phyloP scores from a whole-genome alignment of 1,139 yeast species.

The Zygoascus meyerae region DNA sequence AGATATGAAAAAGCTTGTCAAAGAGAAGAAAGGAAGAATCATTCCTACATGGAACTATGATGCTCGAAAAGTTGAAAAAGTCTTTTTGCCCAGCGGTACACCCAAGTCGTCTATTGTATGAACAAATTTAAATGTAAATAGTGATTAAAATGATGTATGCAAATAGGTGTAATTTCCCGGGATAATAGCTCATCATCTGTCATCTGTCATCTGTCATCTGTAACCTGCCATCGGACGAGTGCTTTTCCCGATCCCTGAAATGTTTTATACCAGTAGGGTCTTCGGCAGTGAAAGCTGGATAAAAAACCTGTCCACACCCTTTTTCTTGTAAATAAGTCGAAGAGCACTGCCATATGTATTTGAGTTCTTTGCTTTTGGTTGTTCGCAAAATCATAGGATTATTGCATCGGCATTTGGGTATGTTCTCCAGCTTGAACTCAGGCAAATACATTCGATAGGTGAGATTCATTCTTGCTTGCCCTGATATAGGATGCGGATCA shows the following conservation, averaged over 20 bases:
- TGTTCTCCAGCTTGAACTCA: constrained; percentile 30
- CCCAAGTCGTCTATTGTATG: constrained; percentile 17
- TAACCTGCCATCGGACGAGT: no score
- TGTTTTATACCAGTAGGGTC: constrained; percentile 6
- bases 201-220: no score
- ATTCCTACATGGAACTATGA: constrained; percentile 49
- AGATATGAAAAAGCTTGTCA: constrained; percentile 33
- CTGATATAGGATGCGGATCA: constrained; percentile 44
- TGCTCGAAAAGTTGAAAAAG: constrained; percentile 37
- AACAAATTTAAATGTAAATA: no score
- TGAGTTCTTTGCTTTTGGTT: constrained; percentile 15
- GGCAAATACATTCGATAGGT: constrained; percentile 54
- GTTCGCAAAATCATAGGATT: constrained; percentile 40
- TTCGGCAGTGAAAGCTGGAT: constrained; percentile 15
- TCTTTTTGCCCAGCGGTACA: constrained; percentile 19
- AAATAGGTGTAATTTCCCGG: neutral
- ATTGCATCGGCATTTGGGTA: constrained; percentile 50
- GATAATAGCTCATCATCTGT: neutral
- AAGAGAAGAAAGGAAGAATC: constrained; percentile 35
- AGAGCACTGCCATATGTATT: constrained; percentile 46
- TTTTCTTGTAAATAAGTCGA: constrained; percentile 34
- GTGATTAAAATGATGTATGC: no score
- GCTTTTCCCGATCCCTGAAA: neutral
- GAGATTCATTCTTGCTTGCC: constrained; percentile 49
- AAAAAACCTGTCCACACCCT: constrained; percentile 19